Percentiles rank a stretch among this genome's conserved stretches.
These are phyloP conservation scores for Phytophthora podocarpi DNA, from an alignment of 352 stramenopile species.

Conservation along the genomic window DNA sequence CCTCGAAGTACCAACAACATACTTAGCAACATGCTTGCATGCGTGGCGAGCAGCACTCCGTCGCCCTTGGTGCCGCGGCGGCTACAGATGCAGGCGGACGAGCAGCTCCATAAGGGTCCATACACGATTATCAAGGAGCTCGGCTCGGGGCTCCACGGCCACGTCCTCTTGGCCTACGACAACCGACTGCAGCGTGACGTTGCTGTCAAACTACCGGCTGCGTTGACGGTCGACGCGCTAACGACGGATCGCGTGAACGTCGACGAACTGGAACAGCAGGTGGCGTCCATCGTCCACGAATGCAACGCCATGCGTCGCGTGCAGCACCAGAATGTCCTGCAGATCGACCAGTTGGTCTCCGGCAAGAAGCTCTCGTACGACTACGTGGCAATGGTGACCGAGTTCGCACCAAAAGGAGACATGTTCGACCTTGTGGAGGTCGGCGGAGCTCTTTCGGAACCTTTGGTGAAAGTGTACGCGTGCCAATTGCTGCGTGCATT, in stretches of 20 bases:
- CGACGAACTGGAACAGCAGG: conserved; percentile 60
- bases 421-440: conserved; percentile 86
- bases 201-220: conserved; percentile 78
- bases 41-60: conserved; percentile 11
- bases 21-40: conserved; percentile 33
- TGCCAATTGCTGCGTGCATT: conserved; percentile 74
- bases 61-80: not conserved
- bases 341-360: conserved; percentile 47
- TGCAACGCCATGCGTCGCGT: conserved; percentile 62
- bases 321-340: conserved; percentile 62
- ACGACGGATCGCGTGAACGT: conserved; percentile 29
- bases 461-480: conserved; percentile 72
- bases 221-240: conserved; percentile 30
- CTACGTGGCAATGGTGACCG: conserved; percentile 76
- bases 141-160: conserved; percentile 64
- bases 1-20: not conserved
- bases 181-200: conserved; percentile 49
- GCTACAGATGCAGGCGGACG: not conserved
- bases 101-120: conserved; percentile 31
- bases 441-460: conserved; percentile 64
- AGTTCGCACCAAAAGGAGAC: conserved; percentile 80
- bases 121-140: conserved; percentile 67
- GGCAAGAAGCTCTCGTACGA: conserved; percentile 47
- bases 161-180: conserved; percentile 66
- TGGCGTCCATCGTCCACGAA: conserved; percentile 67